These are phyloP conservation scores for Paulownia fortunei DNA, from an alignment of 257 asterid species.

Conservation along the genomic window DNA sequence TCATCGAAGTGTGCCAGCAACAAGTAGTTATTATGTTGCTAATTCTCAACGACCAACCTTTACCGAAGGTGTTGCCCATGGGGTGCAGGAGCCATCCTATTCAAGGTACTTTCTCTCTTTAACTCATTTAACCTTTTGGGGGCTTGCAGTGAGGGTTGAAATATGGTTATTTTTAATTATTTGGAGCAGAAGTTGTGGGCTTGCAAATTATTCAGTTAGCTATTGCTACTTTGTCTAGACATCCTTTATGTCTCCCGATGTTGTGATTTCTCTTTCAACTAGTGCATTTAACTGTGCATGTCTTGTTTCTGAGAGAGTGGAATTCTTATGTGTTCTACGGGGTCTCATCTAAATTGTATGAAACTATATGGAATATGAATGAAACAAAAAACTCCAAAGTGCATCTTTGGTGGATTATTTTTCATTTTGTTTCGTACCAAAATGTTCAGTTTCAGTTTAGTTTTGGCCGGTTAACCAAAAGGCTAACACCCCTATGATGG, in stretches of 20 bases:
- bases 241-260: not conserved
- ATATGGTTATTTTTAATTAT: not conserved
- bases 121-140: not conserved
- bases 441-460: no score
- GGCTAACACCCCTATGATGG: no score
- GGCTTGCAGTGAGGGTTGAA: not conserved
- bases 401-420: constrained; percentile 5
- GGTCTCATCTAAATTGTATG: not conserved
- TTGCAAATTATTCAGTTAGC: not conserved
- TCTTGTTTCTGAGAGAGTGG: not conserved
- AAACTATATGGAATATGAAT: not conserved
- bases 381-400: not conserved
- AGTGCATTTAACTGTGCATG: not conserved
- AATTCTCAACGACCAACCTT: constrained; percentile 32
- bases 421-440: no score
- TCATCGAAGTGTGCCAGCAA: constrained; percentile 36
- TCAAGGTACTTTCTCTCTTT: constrained; percentile 44
- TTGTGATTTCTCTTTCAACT: not conserved
- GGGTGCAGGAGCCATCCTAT: constrained; percentile 41
- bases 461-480: no score
- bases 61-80: constrained; percentile 25
- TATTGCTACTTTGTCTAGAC: no score
- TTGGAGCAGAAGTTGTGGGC: not conserved
- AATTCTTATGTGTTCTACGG: not conserved
- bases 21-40: constrained; percentile 32